Evolutionary conservation across 345 rosid species (phyloP), one percentile per base, ranked within the genome.

Genomic region (Noccaea bulbosa): DNA sequence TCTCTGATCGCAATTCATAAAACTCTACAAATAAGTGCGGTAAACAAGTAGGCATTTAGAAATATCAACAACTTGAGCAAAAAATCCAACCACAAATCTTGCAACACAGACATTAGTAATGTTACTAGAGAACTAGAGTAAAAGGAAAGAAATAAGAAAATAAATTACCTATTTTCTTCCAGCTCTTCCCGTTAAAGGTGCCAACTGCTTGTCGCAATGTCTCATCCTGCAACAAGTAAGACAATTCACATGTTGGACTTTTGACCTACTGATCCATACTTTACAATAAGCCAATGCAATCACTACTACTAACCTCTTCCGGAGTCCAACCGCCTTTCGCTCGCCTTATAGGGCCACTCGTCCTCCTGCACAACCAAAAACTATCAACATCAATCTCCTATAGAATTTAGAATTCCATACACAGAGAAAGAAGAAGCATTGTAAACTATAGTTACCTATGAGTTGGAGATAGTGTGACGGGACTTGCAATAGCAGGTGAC

Each of bases 301-400:
- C 69, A 75, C 27, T 2, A 69, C 27, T 2, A 69, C 70, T 48
- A 62, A 91, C 98, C 95, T 92, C 99, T 81, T 87, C 89, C 0
- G 85, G 93, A 68, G 98, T 93, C 98, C 98, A 95, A 46, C 99
- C 99, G 12, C 99, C 98, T 79, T 92, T 95, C 3, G 99, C 97
- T 54, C 97, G 87, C 81, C 99, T 86, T 44, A 95, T 88, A 59
- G 98, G 99, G 11, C 99, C 99, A 12, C 85, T 89, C 32, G 88
- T 92, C 81, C 99, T 89, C 89, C 99, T 95, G 74, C 76, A 82
- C 11, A 59, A 10, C 55, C 24, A 37, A 57, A 74, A 14, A 52
- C 15, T 40, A 64, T 58, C 65, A 65, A 38, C 67, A 75, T 56
- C 71, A 17, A 48, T 52, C 49, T 41, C 43, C 41, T 45, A 64